Percentiles rank a stretch among this genome's conserved stretches.
Conservation (phyloP, 2,329 filamentous ascomycete species). For the Talaromyces sp. region DNA sequence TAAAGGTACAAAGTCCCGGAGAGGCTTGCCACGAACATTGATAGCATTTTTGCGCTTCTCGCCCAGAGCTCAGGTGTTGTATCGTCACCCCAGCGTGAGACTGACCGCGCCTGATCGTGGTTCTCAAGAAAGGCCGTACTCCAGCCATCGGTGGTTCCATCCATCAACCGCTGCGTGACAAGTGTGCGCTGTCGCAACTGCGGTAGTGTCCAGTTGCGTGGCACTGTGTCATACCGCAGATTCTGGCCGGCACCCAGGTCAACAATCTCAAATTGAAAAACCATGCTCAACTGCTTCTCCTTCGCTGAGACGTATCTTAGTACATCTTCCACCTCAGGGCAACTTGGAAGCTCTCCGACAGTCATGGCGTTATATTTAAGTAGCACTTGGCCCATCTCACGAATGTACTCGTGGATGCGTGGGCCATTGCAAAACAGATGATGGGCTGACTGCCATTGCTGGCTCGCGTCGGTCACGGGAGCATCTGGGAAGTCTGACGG, state of each 20-base stretch:
- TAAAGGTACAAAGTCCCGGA: constrained; percentile 58
- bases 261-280: constrained; percentile 68
- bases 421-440: constrained; percentile 55
- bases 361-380: constrained; percentile 57
- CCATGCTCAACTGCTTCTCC: constrained; percentile 52
- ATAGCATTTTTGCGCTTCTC: constrained; percentile 52
- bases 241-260: constrained; percentile 53
- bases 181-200: constrained; percentile 49
- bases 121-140: constrained; percentile 62
- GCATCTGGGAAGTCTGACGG: constrained; percentile 51
- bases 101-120: constrained; percentile 58
- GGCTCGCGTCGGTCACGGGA: constrained; percentile 29
- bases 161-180: constrained; percentile 33
- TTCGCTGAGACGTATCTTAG: constrained; percentile 5
- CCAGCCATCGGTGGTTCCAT: constrained; percentile 51
- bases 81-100: constrained; percentile 51
- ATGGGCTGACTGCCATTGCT: constrained; percentile 33
- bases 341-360: constrained; percentile 60
- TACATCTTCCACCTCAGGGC: constrained; percentile 50
- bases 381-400: constrained; percentile 49
- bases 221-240: constrained; percentile 46
- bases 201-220: constrained; percentile 44
- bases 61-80: constrained; percentile 46
- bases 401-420: constrained; percentile 56
- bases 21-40: constrained; percentile 47